Conservation (phyloP, 2,329 filamentous ascomycete species). For the Colletotrichum trifolii region DNA sequence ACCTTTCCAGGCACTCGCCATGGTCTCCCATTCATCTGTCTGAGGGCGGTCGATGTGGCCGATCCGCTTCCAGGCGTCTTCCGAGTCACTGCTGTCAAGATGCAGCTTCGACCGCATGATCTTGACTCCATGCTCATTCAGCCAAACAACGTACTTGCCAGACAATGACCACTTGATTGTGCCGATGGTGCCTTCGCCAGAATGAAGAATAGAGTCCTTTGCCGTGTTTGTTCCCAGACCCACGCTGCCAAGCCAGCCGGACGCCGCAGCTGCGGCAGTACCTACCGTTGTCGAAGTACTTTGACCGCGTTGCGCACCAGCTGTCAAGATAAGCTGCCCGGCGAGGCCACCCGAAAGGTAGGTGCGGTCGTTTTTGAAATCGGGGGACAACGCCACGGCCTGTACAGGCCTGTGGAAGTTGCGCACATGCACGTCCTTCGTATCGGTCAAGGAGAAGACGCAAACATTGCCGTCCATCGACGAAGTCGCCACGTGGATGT, state of each 20-base stretch:
- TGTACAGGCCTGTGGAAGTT: constrained; percentile 96
- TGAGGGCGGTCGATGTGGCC: constrained; percentile 92
- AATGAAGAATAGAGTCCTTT: constrained; percentile 88
- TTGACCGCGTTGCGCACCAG: constrained; percentile 81
- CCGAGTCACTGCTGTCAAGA: constrained; percentile 78
- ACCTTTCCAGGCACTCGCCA: constrained; percentile 96
- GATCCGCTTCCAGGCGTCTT: constrained; percentile 93
- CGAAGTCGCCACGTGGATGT: constrained; percentile 92
- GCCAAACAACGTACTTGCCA: constrained; percentile 92
- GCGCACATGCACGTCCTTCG: constrained; percentile 88
- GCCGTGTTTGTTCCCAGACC: constrained; percentile 82
- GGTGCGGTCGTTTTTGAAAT: constrained; percentile 88
- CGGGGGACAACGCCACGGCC: constrained; percentile 91
- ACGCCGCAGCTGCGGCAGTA: constrained; percentile 84
- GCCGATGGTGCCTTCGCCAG: constrained; percentile 90
- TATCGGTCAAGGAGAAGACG: constrained; percentile 85
- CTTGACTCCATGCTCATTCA: constrained; percentile 97
- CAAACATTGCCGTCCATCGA: constrained; percentile 98
- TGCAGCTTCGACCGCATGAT: constrained; percentile 93
- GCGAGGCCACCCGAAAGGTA: constrained; percentile 93
- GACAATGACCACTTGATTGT: constrained; percentile 95
- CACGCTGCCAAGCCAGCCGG: constrained; percentile 91
- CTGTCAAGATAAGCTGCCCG: constrained; percentile 87
- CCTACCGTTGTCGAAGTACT: constrained; percentile 89
- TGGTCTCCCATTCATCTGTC: constrained; percentile 90